Conservation (phyloP, 345 rosid species). For the Kernera saxatilis region DNA sequence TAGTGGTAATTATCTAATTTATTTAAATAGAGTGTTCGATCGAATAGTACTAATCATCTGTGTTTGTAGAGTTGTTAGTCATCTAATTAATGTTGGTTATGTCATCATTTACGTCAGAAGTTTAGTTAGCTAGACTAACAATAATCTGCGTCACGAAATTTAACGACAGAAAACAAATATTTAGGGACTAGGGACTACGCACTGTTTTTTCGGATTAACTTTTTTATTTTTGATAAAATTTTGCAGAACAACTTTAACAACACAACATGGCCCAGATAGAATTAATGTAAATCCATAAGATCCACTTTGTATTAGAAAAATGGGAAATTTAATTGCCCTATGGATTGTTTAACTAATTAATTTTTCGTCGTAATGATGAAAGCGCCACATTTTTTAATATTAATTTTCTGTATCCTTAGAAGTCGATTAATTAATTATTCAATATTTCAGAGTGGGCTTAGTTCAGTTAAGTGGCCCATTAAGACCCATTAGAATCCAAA, state of each 20-base stretch:
- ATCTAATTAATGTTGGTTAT: neutral
- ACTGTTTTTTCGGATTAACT: neutral
- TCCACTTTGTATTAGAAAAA: slow-evolving; percentile 8
- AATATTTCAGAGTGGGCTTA: neutral
- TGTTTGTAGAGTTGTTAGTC: too few relatives aligned
- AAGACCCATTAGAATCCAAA: neutral
- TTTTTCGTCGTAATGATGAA: neutral
- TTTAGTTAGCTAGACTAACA: neutral
- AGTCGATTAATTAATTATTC: neutral
- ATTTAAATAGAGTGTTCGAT: neutral
- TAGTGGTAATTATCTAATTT: neutral
- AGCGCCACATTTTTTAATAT: neutral
- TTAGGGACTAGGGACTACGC: neutral
- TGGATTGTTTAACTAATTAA: neutral
- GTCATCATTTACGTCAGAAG: slow-evolving; percentile 1
- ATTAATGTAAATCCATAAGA: neutral
- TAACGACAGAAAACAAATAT: neutral
- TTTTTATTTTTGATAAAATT: neutral
- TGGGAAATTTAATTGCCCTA: neutral
- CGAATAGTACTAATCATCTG: neutral
- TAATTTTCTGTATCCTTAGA: too few relatives aligned
- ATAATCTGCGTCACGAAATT: neutral
- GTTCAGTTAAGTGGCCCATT: neutral
- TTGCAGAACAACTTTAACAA: slow-evolving; percentile 3
- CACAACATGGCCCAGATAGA: slow-evolving; percentile 2